phyloP scores from a whole-genome alignment of 768 basidiomycete species.

The Kwoniella sp. region DNA sequence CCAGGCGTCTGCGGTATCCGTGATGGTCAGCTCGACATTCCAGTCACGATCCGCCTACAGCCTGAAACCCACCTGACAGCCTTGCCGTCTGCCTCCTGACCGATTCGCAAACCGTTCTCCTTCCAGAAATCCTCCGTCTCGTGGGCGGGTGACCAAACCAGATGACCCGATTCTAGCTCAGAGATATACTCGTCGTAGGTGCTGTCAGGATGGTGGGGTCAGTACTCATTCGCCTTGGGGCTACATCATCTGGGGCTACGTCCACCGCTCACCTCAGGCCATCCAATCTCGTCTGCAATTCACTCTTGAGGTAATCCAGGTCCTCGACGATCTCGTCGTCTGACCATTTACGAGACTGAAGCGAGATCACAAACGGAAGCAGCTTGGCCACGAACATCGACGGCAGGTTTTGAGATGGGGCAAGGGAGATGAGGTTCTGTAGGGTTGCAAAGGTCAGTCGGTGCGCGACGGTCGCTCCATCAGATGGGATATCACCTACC shows the following conservation, averaged over 20 bases:
- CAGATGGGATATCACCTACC: constrained; percentile 52
- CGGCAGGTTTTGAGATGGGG: constrained; percentile 80
- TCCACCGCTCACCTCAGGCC: constrained; percentile 76
- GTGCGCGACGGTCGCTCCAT: no score
- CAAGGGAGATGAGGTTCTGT: constrained; percentile 84
- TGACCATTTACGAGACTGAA: constrained; percentile 78
- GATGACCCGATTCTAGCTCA: constrained; percentile 79
- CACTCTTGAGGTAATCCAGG: constrained; percentile 77
- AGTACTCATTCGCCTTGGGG: no score
- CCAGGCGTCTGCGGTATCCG: constrained; percentile 58
- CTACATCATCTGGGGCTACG: no score
- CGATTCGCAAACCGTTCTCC: constrained; percentile 80
- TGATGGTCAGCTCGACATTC: background rate
- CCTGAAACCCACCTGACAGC: constrained; percentile 76
- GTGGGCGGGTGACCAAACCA: constrained; percentile 94
- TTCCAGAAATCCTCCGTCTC: constrained; percentile 98
- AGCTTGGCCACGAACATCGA: constrained; percentile 86
- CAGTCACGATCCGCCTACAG: no score
- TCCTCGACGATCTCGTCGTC: constrained; percentile 95
- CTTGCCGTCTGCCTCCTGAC: constrained; percentile 73
- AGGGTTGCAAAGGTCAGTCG: no score
- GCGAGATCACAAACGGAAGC: constrained; percentile 78
- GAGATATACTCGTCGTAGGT: constrained; percentile 96
- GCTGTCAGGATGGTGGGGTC: no score
- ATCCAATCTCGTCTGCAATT: constrained; percentile 77